A percentile compares a stretch with the other conserved stretches of the same genome.
phyloP scores from a whole-genome alignment of 2,329 filamentous ascomycete species.

The Trichoderma sp. region DNA sequence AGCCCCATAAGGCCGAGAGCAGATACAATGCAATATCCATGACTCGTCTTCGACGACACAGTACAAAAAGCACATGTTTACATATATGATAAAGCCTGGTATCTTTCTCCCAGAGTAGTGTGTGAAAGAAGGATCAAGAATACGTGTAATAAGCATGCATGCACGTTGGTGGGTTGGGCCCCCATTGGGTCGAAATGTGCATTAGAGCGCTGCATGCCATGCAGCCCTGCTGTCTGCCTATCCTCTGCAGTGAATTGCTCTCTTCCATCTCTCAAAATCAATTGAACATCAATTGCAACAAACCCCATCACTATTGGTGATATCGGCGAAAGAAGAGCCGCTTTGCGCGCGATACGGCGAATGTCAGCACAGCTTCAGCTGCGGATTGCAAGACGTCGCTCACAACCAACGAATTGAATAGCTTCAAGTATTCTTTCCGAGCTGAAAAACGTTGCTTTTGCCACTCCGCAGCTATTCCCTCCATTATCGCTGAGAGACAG shows the following conservation, averaged over 20 bases:
- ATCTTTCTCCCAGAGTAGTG: not conserved
- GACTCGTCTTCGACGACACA: not conserved
- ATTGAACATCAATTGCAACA: not conserved
- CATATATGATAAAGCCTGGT: not conserved
- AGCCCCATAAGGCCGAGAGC: not conserved
- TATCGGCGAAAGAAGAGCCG: not conserved
- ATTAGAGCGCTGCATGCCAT: slow-evolving; percentile 15
- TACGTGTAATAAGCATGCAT: not conserved
- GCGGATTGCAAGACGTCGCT: not conserved
- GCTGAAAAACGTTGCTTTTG: not conserved
- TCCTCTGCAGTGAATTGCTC: not conserved
- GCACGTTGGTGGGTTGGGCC: slow-evolving; percentile 15
- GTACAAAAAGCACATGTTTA: not conserved
- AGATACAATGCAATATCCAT: not conserved
- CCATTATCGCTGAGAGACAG: not conserved
- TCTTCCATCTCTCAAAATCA: not conserved
- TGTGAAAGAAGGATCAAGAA: not conserved
- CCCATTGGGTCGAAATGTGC: slow-evolving; percentile 25
- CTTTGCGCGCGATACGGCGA: not conserved
- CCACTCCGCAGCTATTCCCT: not conserved
- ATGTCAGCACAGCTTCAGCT: not conserved
- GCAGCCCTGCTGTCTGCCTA: slow-evolving; percentile 5
- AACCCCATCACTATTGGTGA: not conserved
- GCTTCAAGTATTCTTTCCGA: not conserved
- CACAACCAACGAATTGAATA: not conserved